Evolutionary conservation across 148 eudicot species (phyloP), one percentile per base, ranked within the genome.

Genomic region (Persicaria maculosa): DNA sequence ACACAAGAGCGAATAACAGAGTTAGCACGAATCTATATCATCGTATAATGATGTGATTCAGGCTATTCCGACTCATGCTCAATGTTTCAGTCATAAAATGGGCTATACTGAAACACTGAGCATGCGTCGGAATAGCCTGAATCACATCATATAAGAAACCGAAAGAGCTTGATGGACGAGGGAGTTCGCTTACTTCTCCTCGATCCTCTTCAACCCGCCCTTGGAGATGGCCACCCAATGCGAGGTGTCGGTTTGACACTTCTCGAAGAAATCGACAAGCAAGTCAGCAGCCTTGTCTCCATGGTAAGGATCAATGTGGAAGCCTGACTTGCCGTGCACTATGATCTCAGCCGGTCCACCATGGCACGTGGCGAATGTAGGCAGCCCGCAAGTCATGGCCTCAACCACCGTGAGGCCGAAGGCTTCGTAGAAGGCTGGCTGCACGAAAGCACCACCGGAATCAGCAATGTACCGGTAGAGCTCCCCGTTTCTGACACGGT

Each of bases 331-430:
- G 31, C 97, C 99, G 67, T 95, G 83, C 47, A 95, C 87, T 19
- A 95, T 95, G 65, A 95, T 95, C 90, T 95, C 99, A n/a, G 97
- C 97, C 1, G 98, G 98, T 16, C 99, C 99, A 69, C 99, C 97
- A 19, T 95, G 79, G 74, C 90, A 81, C 7, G 99, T 95, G 1
- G 99, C 99, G 48, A 95, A 95, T 0, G 99, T 95, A 5, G 99
- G 99, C 47, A 95, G 74, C 16, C 99, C 99, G 74, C 99, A 95
- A 5, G 94, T 95, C 99, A 95, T 95, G 77, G 99, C 83, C 81
- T 95, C 99, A 14, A 95, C 97, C 47, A 95, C 99, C 15, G 99
- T 95, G 80, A 95, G 81, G 0, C 99, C 99, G 25, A 95, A 95
- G 7, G 99, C 97, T 88, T 95, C 99, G 11, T 95, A 95, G 44